Evolutionary conservation across 495 filamentous ascomycete species (phyloP), one percentile per base, ranked within the genome.

Genomic region (Beverwykella pulmonaria): DNA sequence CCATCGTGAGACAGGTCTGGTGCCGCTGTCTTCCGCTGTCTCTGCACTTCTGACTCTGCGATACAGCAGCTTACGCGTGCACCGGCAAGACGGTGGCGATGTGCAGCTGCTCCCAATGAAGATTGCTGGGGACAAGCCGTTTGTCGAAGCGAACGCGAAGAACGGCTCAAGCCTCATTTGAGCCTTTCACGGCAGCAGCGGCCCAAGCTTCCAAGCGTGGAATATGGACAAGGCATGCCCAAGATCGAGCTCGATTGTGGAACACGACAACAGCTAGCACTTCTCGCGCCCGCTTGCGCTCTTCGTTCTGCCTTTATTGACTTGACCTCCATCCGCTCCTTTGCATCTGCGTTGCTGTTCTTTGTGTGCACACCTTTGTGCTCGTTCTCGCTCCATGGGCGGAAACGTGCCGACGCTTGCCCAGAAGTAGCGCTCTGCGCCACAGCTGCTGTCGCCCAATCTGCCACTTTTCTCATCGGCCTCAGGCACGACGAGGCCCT

Each of bases 51-150:
- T 48, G 5, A 15, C 20, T 53, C 19, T 23, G 25, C 49, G 6
- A 9, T 23, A 53, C 14, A 53, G 27, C 17, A 58, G 53, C 62
- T 58, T 65, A 65, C 62, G 54, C 62, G 62, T 59, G 62, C 44
- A 27, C 15, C 53, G 52, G 62, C 39, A 9, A 26, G 30, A 7
- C 56, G 25, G 62, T 65, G 62, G 62, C 62, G 30, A 65, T 15
- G 14, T 17, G 15, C 15, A 30, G 39, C 32, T 5, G 32, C 32
- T 5, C 32, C 5, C 5, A 57, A 3, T 17, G 25, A 12, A 30
- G 25, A 8, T 5, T n/a, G 32, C 9, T 17, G 32, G 19, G 53
- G 14, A 27, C 12, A 26, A 19, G n/a, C 25, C 26, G n/a, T 15
- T 53, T 53, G 49, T 15, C 9, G 20, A 23, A 26, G 23, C 26